Conservation (phyloP, 2,329 filamentous ascomycete species). For the Phialocephala subalpina region DNA sequence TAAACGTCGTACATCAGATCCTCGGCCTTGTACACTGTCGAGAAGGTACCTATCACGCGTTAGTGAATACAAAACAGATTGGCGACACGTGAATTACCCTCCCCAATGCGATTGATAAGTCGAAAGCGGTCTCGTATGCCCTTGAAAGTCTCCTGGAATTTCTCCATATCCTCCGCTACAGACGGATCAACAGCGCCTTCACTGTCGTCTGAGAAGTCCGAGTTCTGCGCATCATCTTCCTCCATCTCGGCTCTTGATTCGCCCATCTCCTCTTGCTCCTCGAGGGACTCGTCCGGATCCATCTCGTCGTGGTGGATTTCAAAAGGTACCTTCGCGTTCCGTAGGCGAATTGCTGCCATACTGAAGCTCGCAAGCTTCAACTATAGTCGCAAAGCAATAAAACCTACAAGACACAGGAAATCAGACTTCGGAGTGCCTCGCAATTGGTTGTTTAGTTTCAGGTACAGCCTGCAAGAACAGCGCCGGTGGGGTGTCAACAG, state of each 20-base stretch:
- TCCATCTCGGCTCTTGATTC: constrained; percentile 47
- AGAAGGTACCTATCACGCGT: constrained; percentile 80
- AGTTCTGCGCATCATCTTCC: constrained; percentile 39
- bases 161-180: constrained; percentile 87
- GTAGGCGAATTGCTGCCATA: constrained; percentile 42
- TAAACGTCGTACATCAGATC: constrained; percentile 86
- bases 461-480: constrained; percentile 24
- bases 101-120: constrained; percentile 94
- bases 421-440: constrained; percentile 13
- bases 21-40: constrained; percentile 98
- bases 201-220: constrained; percentile 58
- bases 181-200: constrained; percentile 70
- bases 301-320: constrained; percentile 49
- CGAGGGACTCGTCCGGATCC: constrained; percentile 45
- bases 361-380: constrained; percentile 21
- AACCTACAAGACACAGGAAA: constrained; percentile 20
- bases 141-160: constrained; percentile 81
- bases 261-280: constrained; percentile 48
- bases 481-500: constrained; percentile 28
- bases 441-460: constrained; percentile 36
- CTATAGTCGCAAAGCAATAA: constrained; percentile 18
- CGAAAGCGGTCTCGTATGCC: constrained; percentile 86
- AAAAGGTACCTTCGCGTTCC: constrained; percentile 45
- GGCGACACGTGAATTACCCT: constrained; percentile 65
- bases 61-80: constrained; percentile 18